These are phyloP conservation scores for Dendryphion nanum DNA, from an alignment of 2,329 filamentous ascomycete genomes.

Conservation along the genomic window DNA sequence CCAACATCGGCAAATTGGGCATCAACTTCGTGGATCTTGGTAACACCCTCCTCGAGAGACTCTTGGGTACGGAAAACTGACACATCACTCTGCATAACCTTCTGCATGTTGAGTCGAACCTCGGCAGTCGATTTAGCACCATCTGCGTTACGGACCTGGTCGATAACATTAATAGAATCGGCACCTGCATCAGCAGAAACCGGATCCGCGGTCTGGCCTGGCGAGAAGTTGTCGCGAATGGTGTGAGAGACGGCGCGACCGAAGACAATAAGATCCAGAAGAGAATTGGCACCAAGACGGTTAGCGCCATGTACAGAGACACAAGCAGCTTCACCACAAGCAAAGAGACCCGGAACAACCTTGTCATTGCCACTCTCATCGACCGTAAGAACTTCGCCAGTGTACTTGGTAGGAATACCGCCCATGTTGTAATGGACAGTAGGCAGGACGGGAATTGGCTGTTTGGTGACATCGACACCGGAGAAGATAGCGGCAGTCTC, in stretches of 20 bases:
- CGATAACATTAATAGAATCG: conserved; percentile 80
- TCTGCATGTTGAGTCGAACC: conserved; percentile 90
- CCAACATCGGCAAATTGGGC: conserved; percentile 76
- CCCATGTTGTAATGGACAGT: conserved; percentile 56
- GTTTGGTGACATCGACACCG: conserved; percentile 49
- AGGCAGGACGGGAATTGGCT: conserved; percentile 52
- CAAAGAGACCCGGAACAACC: conserved; percentile 91
- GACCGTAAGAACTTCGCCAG: conserved; percentile 53
- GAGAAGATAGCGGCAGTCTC: conserved; percentile 52
- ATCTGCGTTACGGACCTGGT: conserved; percentile 78
- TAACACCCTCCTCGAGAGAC: conserved; percentile 88
- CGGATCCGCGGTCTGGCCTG: conserved; percentile 76
- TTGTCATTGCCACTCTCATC: conserved; percentile 85
- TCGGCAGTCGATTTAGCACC: conserved; percentile 87
- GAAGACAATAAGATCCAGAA: conserved; percentile 96
- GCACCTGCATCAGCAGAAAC: conserved; percentile 83
- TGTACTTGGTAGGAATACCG: conserved; percentile 51
- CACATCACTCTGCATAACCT: conserved; percentile 97
- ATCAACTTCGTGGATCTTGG: conserved; percentile 84
- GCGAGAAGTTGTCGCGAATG: conserved; percentile 89
- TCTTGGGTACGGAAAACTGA: conserved; percentile 95
- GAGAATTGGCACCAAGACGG: conserved; percentile 95
- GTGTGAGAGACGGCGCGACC: conserved; percentile 96
- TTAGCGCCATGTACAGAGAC: conserved; percentile 98
- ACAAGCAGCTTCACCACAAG: conserved; percentile 94